Base-by-base conservation (phyloP, 768 basidiomycete species). In the Leccinellum luteum region DNA sequence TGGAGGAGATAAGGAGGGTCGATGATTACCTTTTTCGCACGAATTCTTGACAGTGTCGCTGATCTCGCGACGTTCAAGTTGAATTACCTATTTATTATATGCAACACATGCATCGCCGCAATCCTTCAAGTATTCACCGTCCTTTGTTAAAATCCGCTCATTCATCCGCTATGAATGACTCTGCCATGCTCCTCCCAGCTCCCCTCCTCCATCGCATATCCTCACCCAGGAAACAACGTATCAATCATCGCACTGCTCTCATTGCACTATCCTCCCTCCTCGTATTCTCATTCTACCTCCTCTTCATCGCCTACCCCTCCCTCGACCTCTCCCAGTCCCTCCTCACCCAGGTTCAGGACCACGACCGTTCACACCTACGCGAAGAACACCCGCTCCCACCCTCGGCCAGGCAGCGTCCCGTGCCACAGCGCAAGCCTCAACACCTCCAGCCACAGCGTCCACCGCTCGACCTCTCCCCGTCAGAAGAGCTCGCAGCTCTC, bases 401-500 rank as follows among this genome's bases (percentile, higher is more conserved):
- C 9, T 21, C 57, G 27, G 19, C 48, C 4, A 41, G 31, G 21
- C 60, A 51, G 1, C 63, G 13, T 48, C 30, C 49, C 0, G 23
- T 70, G 15, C 73, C 74, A 48, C 30, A 45, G 23, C 52, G 54
- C 60, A 66, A 58, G n/a, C n/a, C 51, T 1, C 58, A 57, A 1
- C 57, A 51, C 0, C 50, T 60, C 32, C 45, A 55, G 12, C 64
- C 54, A 53, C 68, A 52, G 48, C 65, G 74, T 15, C 74, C 78
- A 1, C 74, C 82, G 30, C 64, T 89, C 41, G 52, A 69, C 14
- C 79, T 92, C 57, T 73, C 78, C 41, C 66, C 75, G 0, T 69
- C 74, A 1, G 80, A 91, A 66, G 90, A 92, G 66, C 81, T 92
- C 19, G 89, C 88, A 2, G 88, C 90, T 3, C 74, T 91, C 48